phyloP scores from a whole-genome alignment of 2,329 filamentous ascomycete species.

The Endoconidiophora polonica region DNA sequence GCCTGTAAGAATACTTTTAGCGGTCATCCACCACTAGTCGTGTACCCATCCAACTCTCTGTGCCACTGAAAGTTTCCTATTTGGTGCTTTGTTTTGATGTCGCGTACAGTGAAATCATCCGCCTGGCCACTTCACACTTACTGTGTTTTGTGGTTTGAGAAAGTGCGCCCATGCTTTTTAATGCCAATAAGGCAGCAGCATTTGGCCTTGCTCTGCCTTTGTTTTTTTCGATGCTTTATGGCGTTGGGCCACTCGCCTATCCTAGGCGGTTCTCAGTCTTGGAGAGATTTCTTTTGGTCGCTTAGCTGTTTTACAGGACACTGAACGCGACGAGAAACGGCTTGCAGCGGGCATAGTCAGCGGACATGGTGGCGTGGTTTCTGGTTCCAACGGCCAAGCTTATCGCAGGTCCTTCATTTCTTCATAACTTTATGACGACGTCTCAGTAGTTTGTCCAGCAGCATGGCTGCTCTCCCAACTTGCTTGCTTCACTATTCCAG shows the following conservation, averaged over 20 bases:
- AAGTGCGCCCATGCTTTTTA: not conserved
- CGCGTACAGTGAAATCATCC: conserved; percentile 8
- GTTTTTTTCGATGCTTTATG: not conserved
- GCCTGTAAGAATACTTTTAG: conserved; percentile 8
- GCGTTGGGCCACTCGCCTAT: no score
- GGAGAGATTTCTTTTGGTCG: not conserved
- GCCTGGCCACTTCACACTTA: conserved; percentile 2
- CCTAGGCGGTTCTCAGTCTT: no score
- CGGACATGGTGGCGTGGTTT: no score
- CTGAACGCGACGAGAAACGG: no score
- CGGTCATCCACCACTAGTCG: not conserved
- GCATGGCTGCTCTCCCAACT: no score
- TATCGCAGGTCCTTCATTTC: no score
- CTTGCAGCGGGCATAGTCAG: no score
- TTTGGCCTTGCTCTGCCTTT: not conserved
- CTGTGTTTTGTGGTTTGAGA: conserved; percentile 8
- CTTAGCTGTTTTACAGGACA: not conserved
- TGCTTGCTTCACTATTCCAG: no score
- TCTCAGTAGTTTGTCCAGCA: no score
- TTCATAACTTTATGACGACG: no score
- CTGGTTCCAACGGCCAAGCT: no score
- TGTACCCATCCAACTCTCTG: not conserved
- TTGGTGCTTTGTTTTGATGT: conserved; percentile 7
- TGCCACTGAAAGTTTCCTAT: conserved; percentile 5
- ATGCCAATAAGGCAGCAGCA: not conserved